A percentile compares a stretch with the other conserved stretches of the same genome.
These are phyloP conservation scores for Diddensiella caesifluorescens DNA, from an alignment of 805 yeast genomes.

Conservation along the genomic window DNA sequence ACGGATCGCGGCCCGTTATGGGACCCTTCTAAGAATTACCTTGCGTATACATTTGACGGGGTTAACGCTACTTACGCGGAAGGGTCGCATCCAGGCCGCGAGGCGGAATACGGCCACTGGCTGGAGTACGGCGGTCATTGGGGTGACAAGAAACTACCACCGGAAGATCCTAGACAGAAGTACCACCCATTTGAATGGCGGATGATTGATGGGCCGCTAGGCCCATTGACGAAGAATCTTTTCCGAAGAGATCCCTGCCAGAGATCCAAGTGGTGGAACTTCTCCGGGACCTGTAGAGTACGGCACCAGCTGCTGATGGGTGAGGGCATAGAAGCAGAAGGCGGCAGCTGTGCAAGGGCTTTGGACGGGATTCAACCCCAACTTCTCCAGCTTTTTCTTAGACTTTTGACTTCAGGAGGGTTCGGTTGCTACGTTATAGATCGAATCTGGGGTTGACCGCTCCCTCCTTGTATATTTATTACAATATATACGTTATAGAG, in stretches of 20 bases:
- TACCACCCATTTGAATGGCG: constrained; percentile 88
- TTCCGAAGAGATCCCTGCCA: constrained; percentile 71
- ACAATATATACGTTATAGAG: neutral
- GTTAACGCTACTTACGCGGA: constrained; percentile 37
- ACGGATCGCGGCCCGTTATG: constrained; percentile 94
- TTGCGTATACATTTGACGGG: constrained; percentile 79
- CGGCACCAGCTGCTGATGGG: constrained; percentile 73
- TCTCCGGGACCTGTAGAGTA: constrained; percentile 76
- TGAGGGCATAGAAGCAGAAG: constrained; percentile 82
- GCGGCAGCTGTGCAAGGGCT: constrained; percentile 70
- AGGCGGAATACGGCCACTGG: constrained; percentile 63
- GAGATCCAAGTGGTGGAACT: constrained; percentile 87
- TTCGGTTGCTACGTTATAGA: constrained; percentile 30
- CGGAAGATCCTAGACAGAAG: constrained; percentile 70
- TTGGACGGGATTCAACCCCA: constrained; percentile 49
- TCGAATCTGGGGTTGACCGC: constrained; percentile 27
- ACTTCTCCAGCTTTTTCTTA: constrained; percentile 43
- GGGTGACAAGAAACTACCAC: constrained; percentile 75
- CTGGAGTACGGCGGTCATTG: constrained; percentile 74
- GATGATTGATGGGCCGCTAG: constrained; percentile 88
- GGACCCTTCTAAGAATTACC: constrained; percentile 82
- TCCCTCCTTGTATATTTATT: constrained; percentile 11
- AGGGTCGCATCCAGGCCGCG: constrained; percentile 46
- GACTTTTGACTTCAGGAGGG: constrained; percentile 30
- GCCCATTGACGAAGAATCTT: constrained; percentile 79